A percentile compares a stretch with the other conserved stretches of the same genome.
Conservation (phyloP, 768 basidiomycete genomes). For the Auricularia heimuer region DNA sequence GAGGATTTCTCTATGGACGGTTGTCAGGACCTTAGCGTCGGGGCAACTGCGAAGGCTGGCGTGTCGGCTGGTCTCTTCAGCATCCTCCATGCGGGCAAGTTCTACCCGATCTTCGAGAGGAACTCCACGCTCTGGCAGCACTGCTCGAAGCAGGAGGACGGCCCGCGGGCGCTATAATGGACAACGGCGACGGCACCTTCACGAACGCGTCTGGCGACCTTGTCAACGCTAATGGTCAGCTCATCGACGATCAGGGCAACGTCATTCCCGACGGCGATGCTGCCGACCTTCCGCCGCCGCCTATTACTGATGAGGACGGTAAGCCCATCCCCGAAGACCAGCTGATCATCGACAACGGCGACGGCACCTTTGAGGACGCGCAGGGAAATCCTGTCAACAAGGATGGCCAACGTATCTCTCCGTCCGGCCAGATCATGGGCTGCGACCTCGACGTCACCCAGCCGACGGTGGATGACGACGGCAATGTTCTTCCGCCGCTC, state of each 20-base stretch:
- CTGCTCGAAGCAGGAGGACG: background rate
- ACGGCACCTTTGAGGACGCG: background rate
- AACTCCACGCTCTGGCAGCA: background rate
- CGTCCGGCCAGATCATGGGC: background rate
- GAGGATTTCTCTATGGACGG: background rate
- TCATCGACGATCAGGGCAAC: background rate
- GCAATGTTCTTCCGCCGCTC: background rate
- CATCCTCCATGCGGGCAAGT: background rate
- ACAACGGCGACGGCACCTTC: slow-evolving; percentile 2
- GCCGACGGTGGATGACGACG: no score
- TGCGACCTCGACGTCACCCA: background rate
- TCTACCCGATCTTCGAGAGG: background rate
- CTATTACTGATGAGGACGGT: background rate
- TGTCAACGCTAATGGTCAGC: background rate
- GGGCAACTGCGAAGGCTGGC: background rate
- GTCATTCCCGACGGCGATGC: background rate
- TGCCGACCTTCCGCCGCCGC: background rate
- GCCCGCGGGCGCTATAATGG: background rate
- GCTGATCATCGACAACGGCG: background rate
- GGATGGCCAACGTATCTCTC: background rate
- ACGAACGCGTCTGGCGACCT: background rate
- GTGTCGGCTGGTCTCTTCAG: background rate
- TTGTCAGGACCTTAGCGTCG: background rate
- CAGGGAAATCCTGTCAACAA: background rate
- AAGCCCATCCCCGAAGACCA: background rate